A percentile compares a stretch with the other conserved stretches of the same genome.
These are phyloP conservation scores for Boletus calvinii DNA, from an alignment of 1,284 basidiomycete genomes.

Conservation along the genomic window DNA sequence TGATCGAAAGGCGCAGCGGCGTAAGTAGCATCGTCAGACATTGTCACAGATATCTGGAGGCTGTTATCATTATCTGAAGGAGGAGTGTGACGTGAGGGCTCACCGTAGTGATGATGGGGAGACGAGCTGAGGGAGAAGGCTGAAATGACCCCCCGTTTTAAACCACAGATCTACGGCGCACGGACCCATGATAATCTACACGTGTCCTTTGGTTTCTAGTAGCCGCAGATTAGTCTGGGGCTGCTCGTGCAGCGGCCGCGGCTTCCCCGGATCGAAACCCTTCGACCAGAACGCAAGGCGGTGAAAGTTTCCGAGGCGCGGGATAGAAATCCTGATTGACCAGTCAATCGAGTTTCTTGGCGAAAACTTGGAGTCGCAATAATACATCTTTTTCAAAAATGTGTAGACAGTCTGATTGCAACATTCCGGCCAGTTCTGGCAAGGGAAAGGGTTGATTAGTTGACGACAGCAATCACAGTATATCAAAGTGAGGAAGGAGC, in stretches of 20 bases:
- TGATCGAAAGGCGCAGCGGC: constrained; percentile 27
- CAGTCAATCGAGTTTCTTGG: background rate
- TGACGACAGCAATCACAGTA: background rate
- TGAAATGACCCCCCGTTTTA: background rate
- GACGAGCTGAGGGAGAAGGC: background rate
- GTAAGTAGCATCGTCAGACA: background rate
- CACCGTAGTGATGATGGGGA: background rate
- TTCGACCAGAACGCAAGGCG: background rate
- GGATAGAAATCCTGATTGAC: no score
- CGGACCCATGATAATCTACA: background rate
- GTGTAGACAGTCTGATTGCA: background rate
- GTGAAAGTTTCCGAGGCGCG: background rate
- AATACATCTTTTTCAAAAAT: background rate
- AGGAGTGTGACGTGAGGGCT: background rate
- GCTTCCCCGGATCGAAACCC: background rate
- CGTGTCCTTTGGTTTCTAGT: background rate
- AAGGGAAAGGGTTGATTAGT: background rate
- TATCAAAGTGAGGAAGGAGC: background rate
- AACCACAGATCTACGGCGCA: background rate
- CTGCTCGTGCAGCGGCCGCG: background rate
- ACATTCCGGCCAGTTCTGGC: background rate
- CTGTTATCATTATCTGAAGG: background rate
- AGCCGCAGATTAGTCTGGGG: background rate
- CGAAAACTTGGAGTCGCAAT: background rate
- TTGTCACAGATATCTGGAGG: background rate